Evolutionary conservation across 495 filamentous ascomycete genomes (phyloP).

Genomic region (Tuber borchii): DNA sequence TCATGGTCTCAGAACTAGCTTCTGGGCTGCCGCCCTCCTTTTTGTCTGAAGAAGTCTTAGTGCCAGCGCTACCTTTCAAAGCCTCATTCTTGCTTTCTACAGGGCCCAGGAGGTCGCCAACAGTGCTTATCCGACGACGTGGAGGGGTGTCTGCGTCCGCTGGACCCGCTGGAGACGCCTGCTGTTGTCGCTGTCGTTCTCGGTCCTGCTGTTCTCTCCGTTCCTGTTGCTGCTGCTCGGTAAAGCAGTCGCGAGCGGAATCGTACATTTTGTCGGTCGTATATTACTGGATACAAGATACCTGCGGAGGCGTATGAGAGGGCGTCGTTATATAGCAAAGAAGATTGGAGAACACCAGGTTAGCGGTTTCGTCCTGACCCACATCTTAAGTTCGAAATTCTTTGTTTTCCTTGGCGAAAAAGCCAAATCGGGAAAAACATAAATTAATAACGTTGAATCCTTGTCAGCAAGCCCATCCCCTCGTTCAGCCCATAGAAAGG

Average conservation of each 20-base stretch:
- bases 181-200: slow-evolving; percentile 15
- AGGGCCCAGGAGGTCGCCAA: slow-evolving; percentile 30
- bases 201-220: slow-evolving; percentile 13
- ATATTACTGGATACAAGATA: background rate
- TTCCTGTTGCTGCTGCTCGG: slow-evolving; percentile 32
- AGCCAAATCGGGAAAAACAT: background rate
- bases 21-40: slow-evolving; percentile 14
- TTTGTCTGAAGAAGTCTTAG: background rate
- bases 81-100: slow-evolving; percentile 18
- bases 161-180: slow-evolving; percentile 7
- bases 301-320: background rate
- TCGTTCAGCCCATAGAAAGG: too few species aligned
- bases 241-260: slow-evolving; percentile 35
- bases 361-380: background rate
- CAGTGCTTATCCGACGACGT: slow-evolving; percentile 33
- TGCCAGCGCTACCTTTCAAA: slow-evolving; percentile 6
- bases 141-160: slow-evolving; percentile 20
- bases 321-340: background rate
- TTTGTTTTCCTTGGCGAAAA: slow-evolving; percentile 4
- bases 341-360: background rate
- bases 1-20: slow-evolving; percentile 28
- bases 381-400: background rate
- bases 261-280: slow-evolving; percentile 24
- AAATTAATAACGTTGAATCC: background rate
- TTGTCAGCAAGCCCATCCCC: too few species aligned